A percentile compares a stretch with the other conserved stretches of the same genome.
phyloP scores from a whole-genome alignment of 23 red algal genomes.

The Chondrus crispus region DNA sequence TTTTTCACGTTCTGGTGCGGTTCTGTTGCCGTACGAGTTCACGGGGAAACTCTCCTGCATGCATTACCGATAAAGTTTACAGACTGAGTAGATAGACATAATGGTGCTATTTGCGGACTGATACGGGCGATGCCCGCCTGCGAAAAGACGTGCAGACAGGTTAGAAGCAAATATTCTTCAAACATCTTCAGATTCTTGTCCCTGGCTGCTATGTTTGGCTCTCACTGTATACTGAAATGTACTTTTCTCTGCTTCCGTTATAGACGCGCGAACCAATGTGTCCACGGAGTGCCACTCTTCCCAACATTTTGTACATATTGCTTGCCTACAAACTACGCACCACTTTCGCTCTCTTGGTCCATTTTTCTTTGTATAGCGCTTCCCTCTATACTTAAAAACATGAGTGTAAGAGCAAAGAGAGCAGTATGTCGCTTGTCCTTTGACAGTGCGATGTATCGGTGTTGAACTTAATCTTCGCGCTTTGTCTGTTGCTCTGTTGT shows the following conservation, averaged over 20 bases:
- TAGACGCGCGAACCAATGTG: neutral
- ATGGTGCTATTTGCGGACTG: too few relatives aligned
- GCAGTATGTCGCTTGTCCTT: conserved; percentile 20
- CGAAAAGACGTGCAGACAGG: too few relatives aligned
- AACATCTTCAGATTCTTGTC: too few relatives aligned
- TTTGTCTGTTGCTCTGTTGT: conserved; percentile 10
- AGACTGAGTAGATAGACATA: too few relatives aligned
- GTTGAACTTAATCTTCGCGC: neutral
- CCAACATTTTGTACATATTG: neutral
- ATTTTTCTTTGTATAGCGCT: neutral
- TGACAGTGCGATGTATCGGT: neutral
- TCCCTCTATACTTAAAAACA: neutral
- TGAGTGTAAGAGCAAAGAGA: neutral
- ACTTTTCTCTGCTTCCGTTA: neutral
- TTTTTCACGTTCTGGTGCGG: too few relatives aligned
- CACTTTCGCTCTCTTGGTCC: neutral
- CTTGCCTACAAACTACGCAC: neutral
- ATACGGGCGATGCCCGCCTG: too few relatives aligned
- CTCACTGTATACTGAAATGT: too few relatives aligned
- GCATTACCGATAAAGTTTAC: too few relatives aligned
- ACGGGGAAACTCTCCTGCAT: too few relatives aligned
- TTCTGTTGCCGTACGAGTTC: too few relatives aligned
- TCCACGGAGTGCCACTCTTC: neutral
- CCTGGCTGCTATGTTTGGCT: too few relatives aligned
- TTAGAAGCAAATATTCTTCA: too few relatives aligned